Percentiles rank a stretch among this genome's conserved stretches.
phyloP scores from a whole-genome alignment of 208 protist species.

The Acanthamoeba triangularis region DNA sequence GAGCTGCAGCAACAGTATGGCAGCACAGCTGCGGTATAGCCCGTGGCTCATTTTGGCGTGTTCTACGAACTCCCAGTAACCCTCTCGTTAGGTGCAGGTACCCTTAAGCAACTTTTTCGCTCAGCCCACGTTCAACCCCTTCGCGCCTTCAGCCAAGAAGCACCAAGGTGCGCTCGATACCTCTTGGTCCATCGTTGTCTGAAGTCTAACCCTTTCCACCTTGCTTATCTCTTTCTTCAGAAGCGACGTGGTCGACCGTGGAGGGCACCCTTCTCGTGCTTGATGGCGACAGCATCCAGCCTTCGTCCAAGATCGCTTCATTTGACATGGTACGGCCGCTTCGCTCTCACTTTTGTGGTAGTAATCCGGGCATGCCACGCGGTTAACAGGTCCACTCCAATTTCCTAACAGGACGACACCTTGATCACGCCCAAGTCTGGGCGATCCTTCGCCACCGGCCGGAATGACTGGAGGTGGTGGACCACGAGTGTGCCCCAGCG shows the following conservation, averaged over 20 bases:
- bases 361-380: too few relatives aligned
- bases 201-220: too few relatives aligned
- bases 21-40: not conserved
- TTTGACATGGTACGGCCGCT: slow-evolving; percentile 36
- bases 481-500: not conserved
- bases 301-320: slow-evolving; percentile 39
- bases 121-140: too few relatives aligned
- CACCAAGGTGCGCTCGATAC: too few relatives aligned
- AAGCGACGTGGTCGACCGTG: too few relatives aligned
- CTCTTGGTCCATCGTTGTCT: too few relatives aligned
- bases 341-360: not conserved
- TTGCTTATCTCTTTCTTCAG: too few relatives aligned
- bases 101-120: too few relatives aligned
- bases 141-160: too few relatives aligned
- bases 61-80: too few relatives aligned
- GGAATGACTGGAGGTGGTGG: slow-evolving; percentile 53
- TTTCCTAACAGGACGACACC: slow-evolving; percentile 24
- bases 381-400: not conserved
- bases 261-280: slow-evolving; percentile 23
- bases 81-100: too few relatives aligned
- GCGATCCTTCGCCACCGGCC: not conserved
- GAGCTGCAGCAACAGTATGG: not conserved
- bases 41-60: too few relatives aligned
- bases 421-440: slow-evolving; percentile 65
- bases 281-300: not conserved